These are phyloP conservation scores for Boehmeria nivea DNA, from an alignment of 306 rosid species.

Conservation along the genomic window DNA sequence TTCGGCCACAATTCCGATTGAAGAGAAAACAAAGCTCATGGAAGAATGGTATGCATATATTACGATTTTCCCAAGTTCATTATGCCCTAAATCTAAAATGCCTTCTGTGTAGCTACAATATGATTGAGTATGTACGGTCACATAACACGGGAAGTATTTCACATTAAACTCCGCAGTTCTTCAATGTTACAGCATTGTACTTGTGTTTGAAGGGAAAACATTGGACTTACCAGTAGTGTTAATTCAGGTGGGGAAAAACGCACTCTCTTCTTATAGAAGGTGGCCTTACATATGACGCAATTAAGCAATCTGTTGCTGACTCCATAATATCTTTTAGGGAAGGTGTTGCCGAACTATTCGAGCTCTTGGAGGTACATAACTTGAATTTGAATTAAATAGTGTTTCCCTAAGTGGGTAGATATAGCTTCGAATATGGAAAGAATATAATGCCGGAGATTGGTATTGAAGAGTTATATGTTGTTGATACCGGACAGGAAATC, in stretches of 20 bases:
- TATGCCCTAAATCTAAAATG: neutral
- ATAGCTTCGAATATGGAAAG: conserved; percentile 1
- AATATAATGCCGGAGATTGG: no score
- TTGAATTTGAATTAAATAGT: conserved; percentile 1
- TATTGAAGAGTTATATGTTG: conserved; percentile 1
- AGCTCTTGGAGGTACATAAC: conserved; percentile 81
- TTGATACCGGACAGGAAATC: neutral
- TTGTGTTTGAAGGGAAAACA: neutral
- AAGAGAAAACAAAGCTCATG: conserved; percentile 89
- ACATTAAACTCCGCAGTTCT: no score
- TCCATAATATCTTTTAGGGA: conserved; percentile 84
- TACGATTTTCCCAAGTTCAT: neutral
- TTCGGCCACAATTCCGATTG: conserved; percentile 56
- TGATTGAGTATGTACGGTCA: no score
- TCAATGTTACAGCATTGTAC: neutral
- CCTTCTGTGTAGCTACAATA: no score
- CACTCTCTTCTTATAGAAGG: conserved; percentile 87
- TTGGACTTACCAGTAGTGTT: conserved; percentile 10
- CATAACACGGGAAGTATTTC: no score
- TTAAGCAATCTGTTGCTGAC: conserved; percentile 69
- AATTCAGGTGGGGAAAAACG: conserved; percentile 82
- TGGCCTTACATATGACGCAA: conserved; percentile 65
- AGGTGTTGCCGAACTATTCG: conserved; percentile 77
- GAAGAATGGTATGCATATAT: conserved; percentile 64
- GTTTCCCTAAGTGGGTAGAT: conserved; percentile 7